Evolutionary conservation across 2,329 filamentous ascomycete genomes (phyloP).

Genomic region (Exophiala bonariae): DNA sequence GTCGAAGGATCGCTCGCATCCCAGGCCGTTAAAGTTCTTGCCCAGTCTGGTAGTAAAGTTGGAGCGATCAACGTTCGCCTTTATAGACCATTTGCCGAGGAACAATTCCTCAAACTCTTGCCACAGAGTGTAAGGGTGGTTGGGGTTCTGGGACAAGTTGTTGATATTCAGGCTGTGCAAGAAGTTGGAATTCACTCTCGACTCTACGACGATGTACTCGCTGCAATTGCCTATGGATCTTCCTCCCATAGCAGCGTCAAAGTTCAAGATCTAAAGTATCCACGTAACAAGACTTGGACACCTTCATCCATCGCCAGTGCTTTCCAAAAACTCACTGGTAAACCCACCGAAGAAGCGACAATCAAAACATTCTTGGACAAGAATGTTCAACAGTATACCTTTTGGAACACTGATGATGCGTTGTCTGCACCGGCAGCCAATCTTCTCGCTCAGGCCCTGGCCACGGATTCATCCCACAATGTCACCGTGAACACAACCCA

Average conservation of each 20-base stretch:
- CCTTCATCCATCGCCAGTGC: conserved; percentile 45
- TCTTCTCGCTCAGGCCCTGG: conserved; percentile 60
- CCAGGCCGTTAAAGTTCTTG: conserved; percentile 73
- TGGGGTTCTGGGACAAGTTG: conserved; percentile 86
- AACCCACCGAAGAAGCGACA: conserved; percentile 48
- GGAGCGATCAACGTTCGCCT: conserved; percentile 89
- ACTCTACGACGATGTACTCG: conserved; percentile 88
- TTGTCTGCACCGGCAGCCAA: conserved; percentile 64
- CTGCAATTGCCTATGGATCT: conserved; percentile 76
- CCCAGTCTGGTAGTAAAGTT: conserved; percentile 71
- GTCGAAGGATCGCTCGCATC: conserved; percentile 83
- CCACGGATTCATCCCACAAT: conserved; percentile 61
- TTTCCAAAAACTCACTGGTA: conserved; percentile 47
- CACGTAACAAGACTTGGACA: conserved; percentile 68
- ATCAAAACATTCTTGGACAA: conserved; percentile 47
- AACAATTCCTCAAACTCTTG: conserved; percentile 82
- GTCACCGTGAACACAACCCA: conserved; percentile 60
- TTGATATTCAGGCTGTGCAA: conserved; percentile 67
- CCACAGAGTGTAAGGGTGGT: conserved; percentile 74
- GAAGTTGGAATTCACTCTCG: conserved; percentile 79
- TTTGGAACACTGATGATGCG: conserved; percentile 88
- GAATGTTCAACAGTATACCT: conserved; percentile 78
- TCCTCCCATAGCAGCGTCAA: conserved; percentile 63
- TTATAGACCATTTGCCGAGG: conserved; percentile 93
- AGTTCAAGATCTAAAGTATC: conserved; percentile 86